Base-by-base conservation (phyloP, 441 rosid species). In the Geranium incanum region DNA sequence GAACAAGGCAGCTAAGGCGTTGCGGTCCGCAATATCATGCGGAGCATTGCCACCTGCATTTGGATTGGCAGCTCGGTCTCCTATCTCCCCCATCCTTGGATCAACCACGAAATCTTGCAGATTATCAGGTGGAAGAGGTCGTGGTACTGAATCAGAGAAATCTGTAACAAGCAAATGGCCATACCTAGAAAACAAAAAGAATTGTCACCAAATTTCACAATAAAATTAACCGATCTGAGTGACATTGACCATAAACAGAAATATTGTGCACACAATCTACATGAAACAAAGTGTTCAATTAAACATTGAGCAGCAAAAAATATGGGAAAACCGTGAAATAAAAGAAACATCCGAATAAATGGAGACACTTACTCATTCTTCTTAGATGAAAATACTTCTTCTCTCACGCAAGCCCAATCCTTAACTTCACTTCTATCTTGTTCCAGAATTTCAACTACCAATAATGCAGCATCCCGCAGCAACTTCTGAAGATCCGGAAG, bases 401-500 rank as follows among this genome's bases (percentile, higher is more conserved):
- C 86, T 77, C 92, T 84, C 68, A 84, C 86, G 77, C 95, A 85
- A 69, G 82, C 81, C 92, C 92, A 93, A 78, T 89, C 93, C 80
- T 85, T 84, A 0, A 91, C 87, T 67, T 87, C 97, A 55, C 65
- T 79, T 79, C 77, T 77, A 70, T 85, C 79, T 33, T 71, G 81
- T 66, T 88, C 93, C 69, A 89, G 75, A 13, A 86, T 80, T 78
- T 87, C 85, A 72, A 86, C 82, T 23, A 84, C 88, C 33, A 68
- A 78, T 39, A 82, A 72, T 68, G 91, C 93, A 66, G 88, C 79
- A 65, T 84, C 80, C 6, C 83, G 76, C 5, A 93, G 89, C 73
- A 93, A 77, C 63, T 85, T 90, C 78, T 93, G 95, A 48, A 89
- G 79, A 77, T 86, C 97, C 4, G 98, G 97, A 81, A 90, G 93